Evolutionary conservation across 352 stramenopile species (phyloP).

Genomic region (Phytophthora chlamydospora): DNA sequence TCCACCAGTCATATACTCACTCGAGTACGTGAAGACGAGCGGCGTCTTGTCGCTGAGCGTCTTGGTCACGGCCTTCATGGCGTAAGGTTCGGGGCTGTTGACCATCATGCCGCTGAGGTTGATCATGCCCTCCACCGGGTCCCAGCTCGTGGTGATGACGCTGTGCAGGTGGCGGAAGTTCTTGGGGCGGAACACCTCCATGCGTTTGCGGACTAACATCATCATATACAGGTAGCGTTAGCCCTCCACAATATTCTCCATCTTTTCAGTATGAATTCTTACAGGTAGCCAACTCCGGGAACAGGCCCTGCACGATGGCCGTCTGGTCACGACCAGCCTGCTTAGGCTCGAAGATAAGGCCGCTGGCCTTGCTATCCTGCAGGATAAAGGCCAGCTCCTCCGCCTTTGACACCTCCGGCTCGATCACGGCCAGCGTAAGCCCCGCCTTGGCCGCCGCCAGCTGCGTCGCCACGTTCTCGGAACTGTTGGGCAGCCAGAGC

Average conservation of each 20-base stretch:
- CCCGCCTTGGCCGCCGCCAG: slow-evolving; percentile 84
- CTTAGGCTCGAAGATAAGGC: slow-evolving; percentile 87
- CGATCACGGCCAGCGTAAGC: slow-evolving; percentile 84
- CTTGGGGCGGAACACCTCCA: slow-evolving; percentile 79
- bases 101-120: slow-evolving; percentile 84
- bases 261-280: slow-evolving; percentile 12
- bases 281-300: slow-evolving; percentile 84
- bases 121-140: slow-evolving; percentile 74
- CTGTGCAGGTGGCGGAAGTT: slow-evolving; percentile 83
- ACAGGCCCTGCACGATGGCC: slow-evolving; percentile 68
- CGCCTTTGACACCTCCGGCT: slow-evolving; percentile 69
- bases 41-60: slow-evolving; percentile 74
- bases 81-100: slow-evolving; percentile 77
- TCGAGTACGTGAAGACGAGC: slow-evolving; percentile 77
- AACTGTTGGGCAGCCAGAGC: slow-evolving; percentile 85
- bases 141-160: slow-evolving; percentile 84
- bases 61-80: slow-evolving; percentile 63
- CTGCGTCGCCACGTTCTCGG: slow-evolving; percentile 85
- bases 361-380: slow-evolving; percentile 79
- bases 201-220: slow-evolving; percentile 49
- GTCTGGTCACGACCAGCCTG: slow-evolving; percentile 77
- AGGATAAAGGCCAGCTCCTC: slow-evolving; percentile 86
- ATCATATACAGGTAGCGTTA: slow-evolving; percentile 7
- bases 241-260: slow-evolving; percentile 1
- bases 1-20: slow-evolving; percentile 42